Base-by-base conservation (phyloP, 202 grass and related monocot species). In the Setaria italica region DNA sequence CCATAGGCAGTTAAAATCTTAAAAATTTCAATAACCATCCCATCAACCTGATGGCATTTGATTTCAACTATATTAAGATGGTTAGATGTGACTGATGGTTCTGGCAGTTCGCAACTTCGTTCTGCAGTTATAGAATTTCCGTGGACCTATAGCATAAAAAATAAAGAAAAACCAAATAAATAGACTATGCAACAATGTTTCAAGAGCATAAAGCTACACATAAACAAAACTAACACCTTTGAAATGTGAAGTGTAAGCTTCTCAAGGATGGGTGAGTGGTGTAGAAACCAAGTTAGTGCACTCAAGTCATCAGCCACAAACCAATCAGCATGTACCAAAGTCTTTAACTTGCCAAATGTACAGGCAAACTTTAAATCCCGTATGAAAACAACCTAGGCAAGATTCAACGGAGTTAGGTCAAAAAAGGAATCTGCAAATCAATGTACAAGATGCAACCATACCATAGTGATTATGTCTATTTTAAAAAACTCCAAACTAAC, bases 241-340 rank as follows among this genome's bases (percentile, higher is more conserved):
- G 70, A 51, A 51, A 72, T 8, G 5, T 72, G 46, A 32, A 72
- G 70, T 32, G 70, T 72, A 72, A 51, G 47, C 12, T 72, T 72
- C 25, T 72, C 45, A 32, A 72, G 70, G 15, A 51, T 17, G 1
- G 70, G 47, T 10, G 70, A 72, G 29, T 51, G 46, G 6, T 72
- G 25, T 4, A 72, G 46, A 30, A 72, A 72, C n/a, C 70, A 32
- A 72, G 17, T 51, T 32, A 72, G 25, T 50, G 25, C 46, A 33
- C 43, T 51, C 0, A 72, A 14, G 70, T 15, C 70, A 72, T 2
- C 11, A 72, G 70, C 13, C 7, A 72, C 21, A 32, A 72, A 72
- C 46, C 46, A 51, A 72, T 72, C 13, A 30, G 2, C 1, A 4
- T 51, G 70, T 15, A 72, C 21, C 46, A 72, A 51, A 50, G 46